phyloP scores from a whole-genome alignment of 257 asterid genomes.

The Plantago ovata region DNA sequence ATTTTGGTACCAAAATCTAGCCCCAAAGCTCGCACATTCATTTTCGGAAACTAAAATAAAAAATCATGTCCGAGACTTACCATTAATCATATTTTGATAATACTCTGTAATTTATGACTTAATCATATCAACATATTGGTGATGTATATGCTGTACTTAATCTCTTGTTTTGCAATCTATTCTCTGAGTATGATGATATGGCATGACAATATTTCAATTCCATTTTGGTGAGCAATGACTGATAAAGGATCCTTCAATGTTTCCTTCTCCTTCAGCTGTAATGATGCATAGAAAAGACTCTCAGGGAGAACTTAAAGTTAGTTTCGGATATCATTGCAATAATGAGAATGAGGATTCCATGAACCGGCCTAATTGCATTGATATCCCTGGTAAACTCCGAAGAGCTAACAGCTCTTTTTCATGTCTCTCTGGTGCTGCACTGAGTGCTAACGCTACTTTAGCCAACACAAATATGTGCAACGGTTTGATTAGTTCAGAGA shows the following conservation, averaged over 20 bases:
- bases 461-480: constrained; percentile 96
- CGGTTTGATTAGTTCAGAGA: constrained; percentile 80
- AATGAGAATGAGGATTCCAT: constrained; percentile 30
- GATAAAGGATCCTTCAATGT: constrained; percentile 6
- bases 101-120: too few species aligned
- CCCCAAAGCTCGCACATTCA: too few species aligned
- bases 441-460: constrained; percentile 84
- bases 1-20: too few species aligned
- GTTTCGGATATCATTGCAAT: constrained; percentile 80
- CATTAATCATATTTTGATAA: too few species aligned
- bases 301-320: constrained; percentile 61
- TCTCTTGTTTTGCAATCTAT: neutral
- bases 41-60: too few species aligned
- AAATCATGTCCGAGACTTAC: too few species aligned
- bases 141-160: too few species aligned
- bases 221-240: neutral
- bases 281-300: constrained; percentile 48
- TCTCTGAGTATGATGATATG: neutral
- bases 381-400: constrained; percentile 49
- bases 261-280: constrained; percentile 29
- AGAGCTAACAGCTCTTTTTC: constrained; percentile 74
- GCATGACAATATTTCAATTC: neutral
- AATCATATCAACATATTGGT: too few species aligned
- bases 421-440: constrained; percentile 90
- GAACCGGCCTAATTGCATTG: constrained; percentile 47